Evolutionary conservation across 441 rosid species (phyloP).

Genomic region (Melastoma candidum): DNA sequence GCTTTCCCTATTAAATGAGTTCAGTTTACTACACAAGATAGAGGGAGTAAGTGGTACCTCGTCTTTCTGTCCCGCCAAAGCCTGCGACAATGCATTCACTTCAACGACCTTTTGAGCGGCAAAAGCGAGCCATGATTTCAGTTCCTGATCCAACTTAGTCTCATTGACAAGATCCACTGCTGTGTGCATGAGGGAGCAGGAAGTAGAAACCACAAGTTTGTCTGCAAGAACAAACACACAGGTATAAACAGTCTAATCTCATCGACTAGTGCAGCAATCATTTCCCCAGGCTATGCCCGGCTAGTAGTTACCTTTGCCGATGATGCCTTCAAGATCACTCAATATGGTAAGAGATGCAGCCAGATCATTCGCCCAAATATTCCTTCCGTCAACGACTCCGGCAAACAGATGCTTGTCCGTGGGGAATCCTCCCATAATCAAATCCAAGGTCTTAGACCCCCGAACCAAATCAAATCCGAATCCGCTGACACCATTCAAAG

Average conservation of each 20-base stretch:
- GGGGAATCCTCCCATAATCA: constrained; percentile 15
- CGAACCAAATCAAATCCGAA: constrained; percentile 18
- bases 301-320: constrained; percentile 9
- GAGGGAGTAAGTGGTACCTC: neutral
- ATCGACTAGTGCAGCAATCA: no score
- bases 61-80: constrained; percentile 5
- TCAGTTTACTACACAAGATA: neutral
- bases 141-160: neutral
- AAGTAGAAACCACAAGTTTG: constrained; percentile 8
- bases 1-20: no score
- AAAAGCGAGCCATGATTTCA: constrained; percentile 9
- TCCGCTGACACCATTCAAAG: constrained; percentile 15
- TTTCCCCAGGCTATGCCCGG: neutral
- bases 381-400: constrained; percentile 20
- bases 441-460: constrained; percentile 14
- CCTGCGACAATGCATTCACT: constrained; percentile 13
- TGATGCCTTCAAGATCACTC: constrained; percentile 6
- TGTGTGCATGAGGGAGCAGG: constrained; percentile 5
- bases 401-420: constrained; percentile 12
- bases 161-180: neutral
- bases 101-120: constrained; percentile 2
- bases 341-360: constrained; percentile 11
- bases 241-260: neutral
- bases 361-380: constrained; percentile 16
- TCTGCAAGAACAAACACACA: constrained; percentile 1